Conservation (phyloP, 2,329 filamentous ascomycete genomes). For the Claviceps humidiphila region DNA sequence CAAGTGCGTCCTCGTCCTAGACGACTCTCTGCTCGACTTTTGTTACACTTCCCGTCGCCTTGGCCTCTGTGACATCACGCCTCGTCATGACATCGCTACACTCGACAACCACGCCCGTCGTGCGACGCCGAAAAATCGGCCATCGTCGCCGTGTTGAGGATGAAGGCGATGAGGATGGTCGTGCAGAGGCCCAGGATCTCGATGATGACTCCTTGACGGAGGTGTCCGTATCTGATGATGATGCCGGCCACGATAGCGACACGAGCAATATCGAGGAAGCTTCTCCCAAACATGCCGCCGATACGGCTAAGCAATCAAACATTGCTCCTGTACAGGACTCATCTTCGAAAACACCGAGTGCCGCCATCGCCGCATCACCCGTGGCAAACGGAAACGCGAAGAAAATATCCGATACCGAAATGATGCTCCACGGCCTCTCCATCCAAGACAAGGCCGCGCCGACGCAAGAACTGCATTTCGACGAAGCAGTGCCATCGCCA, state of each 20-base stretch:
- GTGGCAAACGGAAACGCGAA: conserved; percentile 20
- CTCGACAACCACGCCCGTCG: conserved; percentile 21
- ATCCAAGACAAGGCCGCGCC: conserved; percentile 29
- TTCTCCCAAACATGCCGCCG: conserved; percentile 34
- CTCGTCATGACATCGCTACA: not conserved
- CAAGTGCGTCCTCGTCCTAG: conserved; percentile 14
- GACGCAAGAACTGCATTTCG: conserved; percentile 33
- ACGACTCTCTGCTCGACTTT: conserved; percentile 15
- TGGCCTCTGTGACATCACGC: conserved; percentile 2
- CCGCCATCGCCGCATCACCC: conserved; percentile 14
- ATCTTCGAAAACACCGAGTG: conserved; percentile 27
- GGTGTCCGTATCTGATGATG: conserved; percentile 50
- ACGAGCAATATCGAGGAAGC: conserved; percentile 48
- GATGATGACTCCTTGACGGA: conserved; percentile 56
- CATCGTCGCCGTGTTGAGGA: conserved; percentile 57
- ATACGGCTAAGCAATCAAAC: conserved; percentile 29
- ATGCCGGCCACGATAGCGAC: conserved; percentile 47
- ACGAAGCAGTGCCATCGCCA: conserved; percentile 26
- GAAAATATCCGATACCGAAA: conserved; percentile 38
- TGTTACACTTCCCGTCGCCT: conserved; percentile 10
- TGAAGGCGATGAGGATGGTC: conserved; percentile 56
- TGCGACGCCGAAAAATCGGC: conserved; percentile 53
- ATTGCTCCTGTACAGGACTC: conserved; percentile 21
- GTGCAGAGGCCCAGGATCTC: conserved; percentile 39
- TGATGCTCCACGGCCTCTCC: conserved; percentile 43